A percentile compares a stretch with the other conserved stretches of the same genome.
phyloP scores from a whole-genome alignment of 805 yeast species.

The Middelhovenomyces tepae region DNA sequence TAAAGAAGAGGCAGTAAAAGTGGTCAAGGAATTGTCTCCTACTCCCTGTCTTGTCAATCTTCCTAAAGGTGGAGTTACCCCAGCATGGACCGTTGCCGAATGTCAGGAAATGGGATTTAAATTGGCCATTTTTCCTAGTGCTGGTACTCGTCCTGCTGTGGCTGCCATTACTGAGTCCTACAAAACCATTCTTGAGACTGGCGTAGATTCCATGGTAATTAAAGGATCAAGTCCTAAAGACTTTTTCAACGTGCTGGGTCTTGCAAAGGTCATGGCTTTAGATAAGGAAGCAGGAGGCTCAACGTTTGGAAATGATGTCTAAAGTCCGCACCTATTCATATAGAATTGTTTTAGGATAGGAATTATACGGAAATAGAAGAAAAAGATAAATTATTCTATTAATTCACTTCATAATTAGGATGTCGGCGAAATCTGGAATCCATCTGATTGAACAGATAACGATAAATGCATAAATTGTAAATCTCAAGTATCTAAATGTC shows the following conservation, averaged over 20 bases:
- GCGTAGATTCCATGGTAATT: not conserved
- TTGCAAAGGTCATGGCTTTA: slow-evolving; percentile 2
- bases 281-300: slow-evolving; percentile 6
- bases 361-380: too few species aligned
- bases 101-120: slow-evolving; percentile 7
- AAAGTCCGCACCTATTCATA: too few species aligned
- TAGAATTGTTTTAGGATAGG: too few species aligned
- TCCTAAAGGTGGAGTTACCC: slow-evolving; percentile 6
- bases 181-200: slow-evolving; percentile 2
- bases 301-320: slow-evolving; percentile 2
- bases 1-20: slow-evolving; percentile 8
- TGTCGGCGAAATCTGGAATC: too few species aligned
- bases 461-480: too few species aligned
- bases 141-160: slow-evolving; percentile 4
- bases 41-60: slow-evolving; percentile 7
- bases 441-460: too few species aligned
- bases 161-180: not conserved
- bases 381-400: too few species aligned
- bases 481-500: too few species aligned
- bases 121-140: slow-evolving; percentile 8
- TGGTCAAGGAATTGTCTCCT: slow-evolving; percentile 4
- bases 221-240: slow-evolving; percentile 8
- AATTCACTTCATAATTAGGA: too few species aligned
- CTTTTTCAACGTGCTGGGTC: slow-evolving; percentile 5
- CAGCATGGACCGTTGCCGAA: slow-evolving; percentile 5